Evolutionary conservation across 2,329 filamentous ascomycete species (phyloP), one percentile per base, ranked within the genome.

Genomic region (Clonostachys chloroleuca): DNA sequence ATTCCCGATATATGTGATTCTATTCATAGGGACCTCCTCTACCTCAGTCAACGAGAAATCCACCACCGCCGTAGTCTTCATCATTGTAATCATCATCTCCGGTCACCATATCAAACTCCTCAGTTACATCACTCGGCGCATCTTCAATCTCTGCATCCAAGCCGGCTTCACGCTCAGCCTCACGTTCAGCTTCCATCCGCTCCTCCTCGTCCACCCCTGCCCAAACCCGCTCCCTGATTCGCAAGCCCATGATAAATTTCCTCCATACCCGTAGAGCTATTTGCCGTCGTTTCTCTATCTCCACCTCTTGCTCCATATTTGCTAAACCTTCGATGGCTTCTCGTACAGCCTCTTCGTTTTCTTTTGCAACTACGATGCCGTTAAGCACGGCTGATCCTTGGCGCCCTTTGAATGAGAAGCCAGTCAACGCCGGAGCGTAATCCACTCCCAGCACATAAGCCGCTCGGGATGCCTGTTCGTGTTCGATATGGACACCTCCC

Each of bases 341-440:
- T 48, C 79, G 69, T 1, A 96, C 75, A 0, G 87, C 91, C 47
- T 92, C 88, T 8, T 72, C 75, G 51, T 84, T 81, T 61, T 92
- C 86, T 14, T 67, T 62, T 0, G 91, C 86, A 2, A 95, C 82
- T 1, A 99, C 83, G 1, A 86, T 79, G 3, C 94, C 94, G 36
- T 81, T 78, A 3, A 94, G 68, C 4, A 96, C 78, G 2, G 94
- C 91, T 3, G 90, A 96, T 14, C 92, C 92, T 47, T 89, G 84
- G 4, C 89, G 81, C 1, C 91, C 91, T 59, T 83, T 85, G 68
- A 97, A 99, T 36, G 86, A 77, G 59, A 97, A 99, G 0, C 92
- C 92, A 1, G 86, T 94, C 6, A 99, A 81, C 0, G 94, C 94
- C 34, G 92, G 89, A 3, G 89, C 89, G 62, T 87, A 95, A 66